Evolutionary conservation across 768 basidiomycete species (phyloP), one percentile per base, ranked within the genome.

Genomic region (Hericium coralloides): DNA sequence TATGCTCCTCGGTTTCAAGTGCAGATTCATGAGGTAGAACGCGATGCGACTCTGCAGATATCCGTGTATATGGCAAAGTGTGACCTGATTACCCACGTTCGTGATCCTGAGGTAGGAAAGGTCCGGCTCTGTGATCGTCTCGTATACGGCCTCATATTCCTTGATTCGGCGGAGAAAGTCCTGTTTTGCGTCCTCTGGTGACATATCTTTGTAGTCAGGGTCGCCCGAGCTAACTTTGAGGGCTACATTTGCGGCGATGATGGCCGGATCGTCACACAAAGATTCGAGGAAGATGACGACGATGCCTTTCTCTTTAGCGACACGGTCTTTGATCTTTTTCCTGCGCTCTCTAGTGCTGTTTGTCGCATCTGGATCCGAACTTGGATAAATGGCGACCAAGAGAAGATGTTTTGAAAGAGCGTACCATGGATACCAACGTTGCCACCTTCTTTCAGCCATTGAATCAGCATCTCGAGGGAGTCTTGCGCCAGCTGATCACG

Each of bases 21-120:
- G 97, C 64, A 98, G 70, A 69, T 98, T 98, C 95, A 98, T 98
- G 55, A 99, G 77, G 71, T 95, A 99, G 73, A 95, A 99, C 18
- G 93, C 95, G 62, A 99, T 93, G 38, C 97, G 87, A 77, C 92
- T 93, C 67, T 95, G 92, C 58, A 99, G 73, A 67, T 99, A 99
- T 14, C 95, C 95, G 66, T 95, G 84, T 55, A 99, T 98, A 61
- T 86, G 78, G 53, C 82, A 85, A 50, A 93, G 79, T 0, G 84
- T 90, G 55, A 95, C 95, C 69, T 91, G 86, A 60, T 82, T 84
- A 9, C 97, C 97, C 18, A 99, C 90, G 64, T 99, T 95, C 55
- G 85, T 83, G 67, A 99, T 97, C 63, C 87, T 83, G 59, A 97
- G 79, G 70, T 93, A 98, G 22, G 87, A 91, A 23, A 98, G 79